Conservation (phyloP, 202 grass and related monocot species). For the Zizania palustris region DNA sequence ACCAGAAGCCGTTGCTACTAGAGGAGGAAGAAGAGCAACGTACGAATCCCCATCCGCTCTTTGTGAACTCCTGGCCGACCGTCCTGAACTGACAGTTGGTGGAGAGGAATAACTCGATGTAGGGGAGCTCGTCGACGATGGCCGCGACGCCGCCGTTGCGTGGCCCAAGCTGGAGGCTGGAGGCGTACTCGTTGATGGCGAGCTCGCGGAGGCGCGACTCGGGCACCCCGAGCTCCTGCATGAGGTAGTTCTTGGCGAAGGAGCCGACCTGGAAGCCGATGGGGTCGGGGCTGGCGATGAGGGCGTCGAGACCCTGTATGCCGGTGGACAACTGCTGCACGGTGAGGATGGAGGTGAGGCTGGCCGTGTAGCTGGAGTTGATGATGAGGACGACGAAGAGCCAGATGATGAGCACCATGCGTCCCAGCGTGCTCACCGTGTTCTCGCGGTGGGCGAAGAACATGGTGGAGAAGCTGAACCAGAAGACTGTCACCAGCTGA, state of each 20-base stretch:
- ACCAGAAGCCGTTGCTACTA: too few species aligned
- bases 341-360: constrained; percentile 76
- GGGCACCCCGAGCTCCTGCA: constrained; percentile 55
- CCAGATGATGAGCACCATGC: constrained; percentile 76
- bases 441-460: constrained; percentile 75
- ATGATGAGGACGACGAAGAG: constrained; percentile 77
- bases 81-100: constrained; percentile 73
- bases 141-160: constrained; percentile 59
- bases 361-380: constrained; percentile 78
- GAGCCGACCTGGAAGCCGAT: constrained; percentile 81
- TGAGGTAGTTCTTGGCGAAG: constrained; percentile 65
- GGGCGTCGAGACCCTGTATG: constrained; percentile 69
- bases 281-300: constrained; percentile 58
- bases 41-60: constrained; percentile 81
- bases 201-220: constrained; percentile 56
- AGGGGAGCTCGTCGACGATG: constrained; percentile 80
- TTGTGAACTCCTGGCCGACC: constrained; percentile 70
- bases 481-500: constrained; percentile 64
- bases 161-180: constrained; percentile 57
- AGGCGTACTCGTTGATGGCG: constrained; percentile 52
- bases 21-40: constrained; percentile 1
- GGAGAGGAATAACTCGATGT: constrained; percentile 68
- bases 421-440: constrained; percentile 61
- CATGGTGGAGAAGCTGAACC: constrained; percentile 80
- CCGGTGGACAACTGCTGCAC: constrained; percentile 76